A percentile compares a stretch with the other conserved stretches of the same genome.
Conservation (phyloP, 164 flowering plant species). For the Annona squamosa region DNA sequence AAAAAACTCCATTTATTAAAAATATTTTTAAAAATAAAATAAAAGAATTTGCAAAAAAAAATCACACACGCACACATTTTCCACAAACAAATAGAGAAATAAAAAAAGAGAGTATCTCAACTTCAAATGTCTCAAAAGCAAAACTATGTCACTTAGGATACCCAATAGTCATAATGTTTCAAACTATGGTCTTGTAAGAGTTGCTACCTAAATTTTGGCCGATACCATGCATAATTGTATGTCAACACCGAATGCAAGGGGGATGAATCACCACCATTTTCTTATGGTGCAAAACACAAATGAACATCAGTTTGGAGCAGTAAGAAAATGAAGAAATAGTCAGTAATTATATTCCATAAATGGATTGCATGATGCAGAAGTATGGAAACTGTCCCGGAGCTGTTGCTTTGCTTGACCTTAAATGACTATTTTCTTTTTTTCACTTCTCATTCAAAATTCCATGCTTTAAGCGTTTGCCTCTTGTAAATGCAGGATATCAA, state of each 20-base stretch:
- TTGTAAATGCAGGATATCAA: slow-evolving; percentile 45
- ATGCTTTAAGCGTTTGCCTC: neutral
- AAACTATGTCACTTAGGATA: no score
- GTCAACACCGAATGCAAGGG: neutral
- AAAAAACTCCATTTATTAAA: no score
- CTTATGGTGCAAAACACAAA: neutral
- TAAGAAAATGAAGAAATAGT: no score
- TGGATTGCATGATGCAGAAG: neutral
- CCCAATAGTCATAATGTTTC: no score
- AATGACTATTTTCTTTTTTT: neutral
- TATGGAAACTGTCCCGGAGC: neutral
- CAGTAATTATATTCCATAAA: neutral
- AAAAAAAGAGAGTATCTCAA: no score
- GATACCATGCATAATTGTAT: neutral
- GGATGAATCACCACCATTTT: neutral
- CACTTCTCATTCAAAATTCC: neutral
- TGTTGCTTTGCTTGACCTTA: neutral
- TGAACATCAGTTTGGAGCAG: neutral
- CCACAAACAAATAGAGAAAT: no score
- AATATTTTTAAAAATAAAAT: no score
- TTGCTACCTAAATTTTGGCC: neutral
- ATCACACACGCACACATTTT: no score
- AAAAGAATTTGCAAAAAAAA: no score
- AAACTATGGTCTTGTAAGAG: no score
- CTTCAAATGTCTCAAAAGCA: no score